Evolutionary conservation across 2,329 filamentous ascomycete species (phyloP).

Genomic region (Venturia oleaginea): DNA sequence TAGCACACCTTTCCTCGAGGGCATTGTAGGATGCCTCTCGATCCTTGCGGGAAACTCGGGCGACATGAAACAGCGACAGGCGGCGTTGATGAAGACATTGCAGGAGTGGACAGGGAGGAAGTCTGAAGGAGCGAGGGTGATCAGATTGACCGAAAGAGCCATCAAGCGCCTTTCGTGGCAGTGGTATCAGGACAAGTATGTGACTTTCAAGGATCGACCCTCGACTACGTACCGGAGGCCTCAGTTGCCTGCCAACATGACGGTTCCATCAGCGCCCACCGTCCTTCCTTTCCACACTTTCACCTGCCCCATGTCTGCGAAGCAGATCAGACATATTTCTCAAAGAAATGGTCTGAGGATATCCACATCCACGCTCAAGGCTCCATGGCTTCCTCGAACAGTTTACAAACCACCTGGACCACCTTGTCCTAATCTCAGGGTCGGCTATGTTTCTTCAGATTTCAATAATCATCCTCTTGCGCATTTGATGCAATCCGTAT

Average conservation of each 20-base stretch:
- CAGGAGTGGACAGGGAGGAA: conserved; percentile 57
- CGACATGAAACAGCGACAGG: conserved; percentile 28
- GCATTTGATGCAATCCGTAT: conserved; percentile 97
- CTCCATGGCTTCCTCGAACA: conserved; percentile 72
- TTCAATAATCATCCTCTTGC: conserved; percentile 98
- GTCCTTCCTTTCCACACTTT: conserved; percentile 97
- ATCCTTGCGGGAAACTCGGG: conserved; percentile 26
- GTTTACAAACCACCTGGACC: conserved; percentile 82
- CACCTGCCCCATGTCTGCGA: conserved; percentile 83
- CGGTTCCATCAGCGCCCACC: conserved; percentile 80
- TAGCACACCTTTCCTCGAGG: conserved; percentile 30
- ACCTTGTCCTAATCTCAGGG: conserved; percentile 72
- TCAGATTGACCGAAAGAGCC: conserved; percentile 76
- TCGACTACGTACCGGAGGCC: conserved; percentile 59
- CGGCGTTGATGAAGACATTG: conserved; percentile 28
- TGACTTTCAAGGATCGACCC: conserved; percentile 49
- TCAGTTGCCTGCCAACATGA: conserved; percentile 60
- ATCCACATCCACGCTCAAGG: conserved; percentile 76
- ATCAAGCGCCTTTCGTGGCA: conserved; percentile 69
- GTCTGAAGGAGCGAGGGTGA: conserved; percentile 81
- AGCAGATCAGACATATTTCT: conserved; percentile 86
- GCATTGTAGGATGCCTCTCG: conserved; percentile 38
- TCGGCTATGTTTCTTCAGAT: conserved; percentile 95
- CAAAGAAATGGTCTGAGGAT: conserved; percentile 91
- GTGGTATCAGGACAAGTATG: conserved; percentile 79